A percentile compares a stretch with the other conserved stretches of the same genome.
These are phyloP conservation scores for Talaromyces sp. DNA, from an alignment of 2,329 filamentous ascomycete species.

Conservation along the genomic window DNA sequence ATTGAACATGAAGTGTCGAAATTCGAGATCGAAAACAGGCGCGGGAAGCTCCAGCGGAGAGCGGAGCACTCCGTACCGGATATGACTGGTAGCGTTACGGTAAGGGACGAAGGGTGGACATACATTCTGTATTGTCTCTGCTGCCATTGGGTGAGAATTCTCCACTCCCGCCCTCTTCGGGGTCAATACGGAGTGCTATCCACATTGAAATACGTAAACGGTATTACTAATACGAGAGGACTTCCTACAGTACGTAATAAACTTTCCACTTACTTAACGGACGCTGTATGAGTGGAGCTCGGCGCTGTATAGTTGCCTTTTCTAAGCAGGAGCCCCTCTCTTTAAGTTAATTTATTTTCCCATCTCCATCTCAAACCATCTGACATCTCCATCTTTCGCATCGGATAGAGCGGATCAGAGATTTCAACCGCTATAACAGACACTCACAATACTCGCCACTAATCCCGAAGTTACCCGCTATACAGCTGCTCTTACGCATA, in stretches of 20 bases:
- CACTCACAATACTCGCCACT: background rate
- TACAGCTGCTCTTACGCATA: constrained; percentile 14
- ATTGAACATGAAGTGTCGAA: too few relatives aligned
- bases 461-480: background rate
- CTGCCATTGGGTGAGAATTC: background rate
- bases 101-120: constrained; percentile 2
- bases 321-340: background rate
- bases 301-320: background rate
- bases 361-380: constrained; percentile 9
- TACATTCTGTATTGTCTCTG: background rate
- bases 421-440: background rate
- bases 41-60: constrained; percentile 9
- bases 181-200: background rate
- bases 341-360: background rate
- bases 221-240: background rate
- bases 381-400: constrained; percentile 3
- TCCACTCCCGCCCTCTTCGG: constrained; percentile 1
- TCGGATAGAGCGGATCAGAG: constrained; percentile 2
- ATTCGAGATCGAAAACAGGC: background rate
- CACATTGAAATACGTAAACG: background rate
- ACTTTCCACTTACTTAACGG: constrained; percentile 1
- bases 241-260: background rate
- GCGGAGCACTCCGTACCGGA: constrained; percentile 10
- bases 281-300: background rate
- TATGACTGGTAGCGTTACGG: background rate